phyloP scores from a whole-genome alignment of 495 filamentous ascomycete species.

The Choiromyces venosus region DNA sequence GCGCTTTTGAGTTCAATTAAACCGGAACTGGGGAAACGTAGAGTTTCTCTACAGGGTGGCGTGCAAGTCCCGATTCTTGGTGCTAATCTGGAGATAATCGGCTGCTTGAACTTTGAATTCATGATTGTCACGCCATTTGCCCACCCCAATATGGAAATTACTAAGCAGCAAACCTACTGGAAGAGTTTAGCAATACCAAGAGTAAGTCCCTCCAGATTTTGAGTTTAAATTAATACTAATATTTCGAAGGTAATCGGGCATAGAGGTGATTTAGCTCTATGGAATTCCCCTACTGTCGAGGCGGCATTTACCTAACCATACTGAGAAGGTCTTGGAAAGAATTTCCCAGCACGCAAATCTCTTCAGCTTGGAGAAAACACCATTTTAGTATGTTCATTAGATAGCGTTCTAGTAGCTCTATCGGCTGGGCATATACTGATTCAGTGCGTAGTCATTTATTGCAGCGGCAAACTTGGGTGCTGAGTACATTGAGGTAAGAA shows the following conservation, averaged over 20 bases:
- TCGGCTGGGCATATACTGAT: slow-evolving; percentile 6
- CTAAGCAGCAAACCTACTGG: slow-evolving; percentile 90
- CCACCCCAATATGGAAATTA: slow-evolving; percentile 88
- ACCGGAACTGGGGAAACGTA: slow-evolving; percentile 64
- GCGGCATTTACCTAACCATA: slow-evolving; percentile 17
- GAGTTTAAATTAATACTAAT: neutral
- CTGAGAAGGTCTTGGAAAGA: slow-evolving; percentile 71
- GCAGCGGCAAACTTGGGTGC: slow-evolving; percentile 84
- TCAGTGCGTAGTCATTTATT: slow-evolving; percentile 67
- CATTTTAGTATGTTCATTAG: slow-evolving; percentile 48
- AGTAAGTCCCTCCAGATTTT: slow-evolving; percentile 41
- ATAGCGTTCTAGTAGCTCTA: neutral
- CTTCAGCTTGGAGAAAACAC: slow-evolving; percentile 96
- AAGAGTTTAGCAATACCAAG: slow-evolving; percentile 74
- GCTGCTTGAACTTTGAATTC: slow-evolving; percentile 93
- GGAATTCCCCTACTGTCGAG: slow-evolving; percentile 2
- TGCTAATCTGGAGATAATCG: slow-evolving; percentile 79
- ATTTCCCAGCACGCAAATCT: slow-evolving; percentile 70
- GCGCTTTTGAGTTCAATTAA: slow-evolving; percentile 82
- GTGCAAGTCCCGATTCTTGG: slow-evolving; percentile 81
- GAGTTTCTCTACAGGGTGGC: slow-evolving; percentile 88
- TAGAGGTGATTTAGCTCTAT: slow-evolving; percentile 50
- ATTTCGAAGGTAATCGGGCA: slow-evolving; percentile 67
- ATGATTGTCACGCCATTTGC: slow-evolving; percentile 88
- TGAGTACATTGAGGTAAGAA: slow-evolving; percentile 36